Conservation (phyloP, 352 stramenopile species). For the Pythium plurisporium region DNA sequence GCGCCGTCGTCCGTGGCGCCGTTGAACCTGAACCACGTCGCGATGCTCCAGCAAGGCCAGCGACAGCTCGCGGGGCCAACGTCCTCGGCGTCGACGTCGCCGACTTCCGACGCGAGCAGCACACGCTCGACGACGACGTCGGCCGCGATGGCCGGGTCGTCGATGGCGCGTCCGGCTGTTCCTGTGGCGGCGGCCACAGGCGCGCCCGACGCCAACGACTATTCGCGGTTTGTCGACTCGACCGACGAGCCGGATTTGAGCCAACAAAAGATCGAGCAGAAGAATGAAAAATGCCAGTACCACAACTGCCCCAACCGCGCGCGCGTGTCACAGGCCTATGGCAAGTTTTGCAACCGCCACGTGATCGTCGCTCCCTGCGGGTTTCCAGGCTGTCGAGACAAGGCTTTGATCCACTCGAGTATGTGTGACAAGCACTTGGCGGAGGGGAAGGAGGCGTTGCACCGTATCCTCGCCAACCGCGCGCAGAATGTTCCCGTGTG, state of each 20-base stretch:
- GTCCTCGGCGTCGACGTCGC: slow-evolving; percentile 19
- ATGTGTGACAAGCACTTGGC: slow-evolving; percentile 75
- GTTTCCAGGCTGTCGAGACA: slow-evolving; percentile 82
- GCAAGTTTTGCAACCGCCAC: slow-evolving; percentile 84
- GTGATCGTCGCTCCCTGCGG: slow-evolving; percentile 82
- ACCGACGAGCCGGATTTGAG: slow-evolving; percentile 44
- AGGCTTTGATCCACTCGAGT: slow-evolving; percentile 45
- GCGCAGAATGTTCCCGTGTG: slow-evolving; percentile 79
- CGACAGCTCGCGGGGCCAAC: background rate
- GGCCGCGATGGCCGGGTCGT: slow-evolving; percentile 2
- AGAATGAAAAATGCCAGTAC: slow-evolving; percentile 72
- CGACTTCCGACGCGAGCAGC: slow-evolving; percentile 17
- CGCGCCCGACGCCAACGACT: slow-evolving; percentile 28
- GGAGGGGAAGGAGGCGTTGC: slow-evolving; percentile 66
- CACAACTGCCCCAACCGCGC: slow-evolving; percentile 74
- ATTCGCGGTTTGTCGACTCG: slow-evolving; percentile 37
- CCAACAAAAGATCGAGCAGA: slow-evolving; percentile 54
- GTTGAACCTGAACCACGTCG: slow-evolving; percentile 13
- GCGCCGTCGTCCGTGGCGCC: slow-evolving; percentile 2
- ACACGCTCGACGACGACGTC: slow-evolving; percentile 10
- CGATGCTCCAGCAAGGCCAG: slow-evolving; percentile 5
- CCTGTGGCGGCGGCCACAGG: slow-evolving; percentile 12
- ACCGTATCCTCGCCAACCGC: slow-evolving; percentile 51
- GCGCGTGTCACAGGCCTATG: slow-evolving; percentile 68
- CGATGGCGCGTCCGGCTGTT: slow-evolving; percentile 13